Evolutionary conservation across 2,329 filamentous ascomycete species (phyloP).

Genomic region (Calycina herbarum): DNA sequence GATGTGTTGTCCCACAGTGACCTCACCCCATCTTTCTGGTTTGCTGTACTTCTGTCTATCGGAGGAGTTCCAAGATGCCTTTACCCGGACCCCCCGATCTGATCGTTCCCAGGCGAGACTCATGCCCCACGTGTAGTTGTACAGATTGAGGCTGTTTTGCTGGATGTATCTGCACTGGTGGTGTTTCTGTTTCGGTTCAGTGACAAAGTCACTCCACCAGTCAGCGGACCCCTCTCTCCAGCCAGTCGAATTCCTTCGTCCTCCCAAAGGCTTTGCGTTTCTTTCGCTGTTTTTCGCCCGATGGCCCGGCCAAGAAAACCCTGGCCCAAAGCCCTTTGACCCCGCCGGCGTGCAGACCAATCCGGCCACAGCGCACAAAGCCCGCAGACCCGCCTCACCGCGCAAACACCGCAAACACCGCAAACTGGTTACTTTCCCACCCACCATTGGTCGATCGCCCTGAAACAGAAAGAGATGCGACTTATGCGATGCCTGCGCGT

Average conservation of each 20-base stretch:
- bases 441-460: slow-evolving; percentile 8
- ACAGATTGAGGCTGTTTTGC: not conserved
- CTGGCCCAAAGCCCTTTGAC: slow-evolving; percentile 1
- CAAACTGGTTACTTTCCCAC: slow-evolving; percentile 2
- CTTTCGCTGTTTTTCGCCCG: slow-evolving; percentile 2
- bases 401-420: slow-evolving; percentile 19
- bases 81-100: not conserved
- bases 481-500: not conserved
- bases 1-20: not conserved
- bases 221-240: slow-evolving; percentile 8
- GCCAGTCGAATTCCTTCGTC: not conserved
- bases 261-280: not conserved
- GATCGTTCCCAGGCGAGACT: not conserved
- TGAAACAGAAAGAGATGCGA: slow-evolving; percentile 8
- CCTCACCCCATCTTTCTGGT: not conserved
- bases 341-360: slow-evolving; percentile 12
- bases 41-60: too few relatives aligned
- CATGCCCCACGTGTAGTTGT: not conserved
- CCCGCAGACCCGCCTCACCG: slow-evolving; percentile 13
- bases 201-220: not conserved
- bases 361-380: slow-evolving; percentile 14
- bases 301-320: not conserved
- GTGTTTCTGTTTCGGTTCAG: too few relatives aligned
- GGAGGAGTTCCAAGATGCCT: not conserved
- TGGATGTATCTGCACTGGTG: too few relatives aligned